phyloP scores from a whole-genome alignment of 1,139 yeast species.

The Hyphopichia khmerensis region DNA sequence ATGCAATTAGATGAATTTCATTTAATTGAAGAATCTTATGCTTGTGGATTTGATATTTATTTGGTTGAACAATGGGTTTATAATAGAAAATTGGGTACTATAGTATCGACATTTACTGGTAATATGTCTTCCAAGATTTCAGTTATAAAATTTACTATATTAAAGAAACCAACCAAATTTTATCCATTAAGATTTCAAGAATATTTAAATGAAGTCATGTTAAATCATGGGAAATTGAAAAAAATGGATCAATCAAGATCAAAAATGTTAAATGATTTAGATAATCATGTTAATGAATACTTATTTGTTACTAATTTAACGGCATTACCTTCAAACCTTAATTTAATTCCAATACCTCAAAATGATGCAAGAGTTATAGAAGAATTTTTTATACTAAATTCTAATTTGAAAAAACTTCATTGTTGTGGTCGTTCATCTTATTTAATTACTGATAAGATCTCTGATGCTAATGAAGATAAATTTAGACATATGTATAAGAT shows the following conservation, averaged over 20 bases:
- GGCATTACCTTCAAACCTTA: slow-evolving; percentile 72
- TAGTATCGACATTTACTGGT: slow-evolving; percentile 84
- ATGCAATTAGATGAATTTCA: slow-evolving; percentile 36
- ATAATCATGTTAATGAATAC: slow-evolving; percentile 24
- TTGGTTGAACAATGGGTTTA: slow-evolving; percentile 94
- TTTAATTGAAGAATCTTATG: slow-evolving; percentile 40
- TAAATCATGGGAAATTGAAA: slow-evolving; percentile 53
- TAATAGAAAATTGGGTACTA: slow-evolving; percentile 62
- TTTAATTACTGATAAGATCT: slow-evolving; percentile 57
- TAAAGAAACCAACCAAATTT: slow-evolving; percentile 51
- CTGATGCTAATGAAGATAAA: slow-evolving; percentile 80
- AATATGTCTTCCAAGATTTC: slow-evolving; percentile 60
- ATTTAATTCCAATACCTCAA: slow-evolving; percentile 64
- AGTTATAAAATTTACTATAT: slow-evolving; percentile 57
- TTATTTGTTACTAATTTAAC: slow-evolving; percentile 81
- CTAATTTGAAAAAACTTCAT: slow-evolving; percentile 70
- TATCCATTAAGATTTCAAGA: slow-evolving; percentile 63
- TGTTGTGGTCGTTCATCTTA: slow-evolving; percentile 87
- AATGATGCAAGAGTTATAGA: slow-evolving; percentile 59
- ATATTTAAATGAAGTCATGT: slow-evolving; percentile 64
- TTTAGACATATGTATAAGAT: slow-evolving; percentile 75
- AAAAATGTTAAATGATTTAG: neutral
- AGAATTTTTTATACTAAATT: slow-evolving; percentile 65
- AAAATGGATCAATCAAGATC: slow-evolving; percentile 21
- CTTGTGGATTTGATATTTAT: slow-evolving; percentile 80